Conservation (phyloP, 164 flowering plant genomes). For the Vitis rotundifolia region DNA sequence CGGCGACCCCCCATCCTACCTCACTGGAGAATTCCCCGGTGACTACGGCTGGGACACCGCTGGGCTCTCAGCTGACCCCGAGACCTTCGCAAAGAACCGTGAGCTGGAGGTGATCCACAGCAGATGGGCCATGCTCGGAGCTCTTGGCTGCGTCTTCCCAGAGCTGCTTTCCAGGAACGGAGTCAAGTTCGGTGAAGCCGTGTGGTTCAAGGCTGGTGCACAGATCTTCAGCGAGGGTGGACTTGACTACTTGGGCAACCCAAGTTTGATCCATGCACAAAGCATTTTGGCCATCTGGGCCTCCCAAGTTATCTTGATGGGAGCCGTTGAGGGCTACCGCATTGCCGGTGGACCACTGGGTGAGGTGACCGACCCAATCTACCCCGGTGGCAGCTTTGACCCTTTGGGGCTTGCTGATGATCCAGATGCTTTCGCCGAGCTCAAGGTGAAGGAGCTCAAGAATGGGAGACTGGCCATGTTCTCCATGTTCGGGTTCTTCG, state of each 20-base stretch:
- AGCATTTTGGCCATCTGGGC: slow-evolving; percentile 49
- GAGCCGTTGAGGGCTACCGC: slow-evolving; percentile 11
- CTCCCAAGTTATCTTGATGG: slow-evolving; percentile 15
- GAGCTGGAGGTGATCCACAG: slow-evolving; percentile 50
- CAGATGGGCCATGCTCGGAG: slow-evolving; percentile 59
- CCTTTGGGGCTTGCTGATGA: slow-evolving; percentile 47
- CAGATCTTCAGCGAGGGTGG: slow-evolving; percentile 54
- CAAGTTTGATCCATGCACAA: slow-evolving; percentile 46
- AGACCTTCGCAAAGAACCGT: slow-evolving; percentile 53
- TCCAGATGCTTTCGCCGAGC: slow-evolving; percentile 48
- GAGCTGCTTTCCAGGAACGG: too few species aligned
- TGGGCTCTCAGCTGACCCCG: slow-evolving; percentile 53
- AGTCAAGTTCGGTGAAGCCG: not conserved
- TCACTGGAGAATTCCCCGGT: slow-evolving; percentile 58
- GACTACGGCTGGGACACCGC: slow-evolving; percentile 66
- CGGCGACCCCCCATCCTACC: slow-evolving; percentile 48
- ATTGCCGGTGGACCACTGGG: slow-evolving; percentile 31
- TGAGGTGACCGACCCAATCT: slow-evolving; percentile 38
- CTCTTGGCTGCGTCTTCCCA: slow-evolving; percentile 29
- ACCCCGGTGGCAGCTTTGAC: slow-evolving; percentile 55
- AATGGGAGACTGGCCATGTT: slow-evolving; percentile 52
- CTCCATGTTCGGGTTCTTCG: slow-evolving; percentile 51
- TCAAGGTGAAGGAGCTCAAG: slow-evolving; percentile 61
- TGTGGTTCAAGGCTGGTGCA: slow-evolving; percentile 56
- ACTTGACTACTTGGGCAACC: slow-evolving; percentile 46